Evolutionary conservation across 352 stramenopile species (phyloP).

Genomic region (Achlya hypogyna): DNA sequence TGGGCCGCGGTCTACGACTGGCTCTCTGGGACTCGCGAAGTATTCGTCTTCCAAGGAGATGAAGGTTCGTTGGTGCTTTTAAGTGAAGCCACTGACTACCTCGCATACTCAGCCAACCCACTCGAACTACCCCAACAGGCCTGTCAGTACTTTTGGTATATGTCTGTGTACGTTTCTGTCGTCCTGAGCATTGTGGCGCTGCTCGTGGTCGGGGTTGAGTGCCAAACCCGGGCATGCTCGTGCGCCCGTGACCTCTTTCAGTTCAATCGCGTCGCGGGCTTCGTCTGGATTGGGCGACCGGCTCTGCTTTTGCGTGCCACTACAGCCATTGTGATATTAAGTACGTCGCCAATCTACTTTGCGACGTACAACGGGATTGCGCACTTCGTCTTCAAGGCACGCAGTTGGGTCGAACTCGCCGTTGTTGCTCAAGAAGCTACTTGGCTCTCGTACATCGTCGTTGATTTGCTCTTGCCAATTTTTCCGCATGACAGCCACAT

Average conservation of each 20-base stretch:
- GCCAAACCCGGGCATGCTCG: not conserved
- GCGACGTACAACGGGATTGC: not conserved
- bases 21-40: not conserved
- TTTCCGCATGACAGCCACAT: not conserved
- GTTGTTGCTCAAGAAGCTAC: not conserved
- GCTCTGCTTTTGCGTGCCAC: not conserved
- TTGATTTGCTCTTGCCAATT: not conserved
- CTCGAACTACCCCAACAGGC: not conserved
- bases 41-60: not conserved
- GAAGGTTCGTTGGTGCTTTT: not conserved
- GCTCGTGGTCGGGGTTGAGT: not conserved
- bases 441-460: conserved; percentile 1
- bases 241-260: not conserved
- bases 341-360: not conserved
- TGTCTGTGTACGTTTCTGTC: not conserved
- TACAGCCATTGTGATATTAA: not conserved
- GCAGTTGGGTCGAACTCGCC: not conserved
- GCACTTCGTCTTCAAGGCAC: not conserved
- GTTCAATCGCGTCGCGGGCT: conserved; percentile 5
- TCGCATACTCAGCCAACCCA: not conserved
- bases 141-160: not conserved
- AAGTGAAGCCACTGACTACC: not conserved
- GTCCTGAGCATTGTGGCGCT: not conserved
- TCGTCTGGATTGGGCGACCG: conserved; percentile 12
- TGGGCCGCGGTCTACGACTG: not conserved